Base-by-base conservation (phyloP, 2,329 filamentous ascomycete species). In the Laburnicola sp. region DNA sequence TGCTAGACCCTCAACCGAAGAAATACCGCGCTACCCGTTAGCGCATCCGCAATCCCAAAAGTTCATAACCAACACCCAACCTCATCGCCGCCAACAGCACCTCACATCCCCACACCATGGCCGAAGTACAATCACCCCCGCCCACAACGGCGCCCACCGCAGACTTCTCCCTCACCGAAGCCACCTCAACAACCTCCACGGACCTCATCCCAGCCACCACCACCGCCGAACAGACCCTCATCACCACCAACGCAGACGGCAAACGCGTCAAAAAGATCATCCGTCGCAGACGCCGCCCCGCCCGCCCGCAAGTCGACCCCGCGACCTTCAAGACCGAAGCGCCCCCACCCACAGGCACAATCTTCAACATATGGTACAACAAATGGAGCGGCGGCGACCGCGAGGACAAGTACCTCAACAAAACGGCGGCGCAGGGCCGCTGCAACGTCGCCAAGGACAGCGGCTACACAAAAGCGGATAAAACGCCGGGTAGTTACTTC, bases 301-400 rank as follows among this genome's bases (percentile, higher is more conserved):
- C 94, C 40, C 86, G 93, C 52, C 88, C 89, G 0, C 94, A 99
- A 76, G 87, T 97, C 65, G 94, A 99, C 68, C 85, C 91, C 1
- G 85, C 87, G 35, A 86, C 86, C 37, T 83, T 96, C 75, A 89
- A 88, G 63, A 87, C 87, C 30, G 91, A 96, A 64, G 88, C 89
- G 3, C 91, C 92, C 11, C 89, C 90, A 1, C 92, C 97, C 66
- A 97, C 93, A 0, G 94, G 94, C 46, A 96, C 90, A 0, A 91
- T 92, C 51, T 99, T 94, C 81, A 99, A 99, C 75, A 95, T 96
- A 67, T 97, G 92, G 93, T 96, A 97, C 77, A 97, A 96, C 78
- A 97, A 97, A 75, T 97, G 93, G 92, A 88, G 87, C 0, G 94
- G 94, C 60, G 94, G 94, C 66, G 94, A 99, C 74, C 85, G 91